Conservation (phyloP, 2,329 filamentous ascomycete genomes). For the Colletotrichum camelliae region DNA sequence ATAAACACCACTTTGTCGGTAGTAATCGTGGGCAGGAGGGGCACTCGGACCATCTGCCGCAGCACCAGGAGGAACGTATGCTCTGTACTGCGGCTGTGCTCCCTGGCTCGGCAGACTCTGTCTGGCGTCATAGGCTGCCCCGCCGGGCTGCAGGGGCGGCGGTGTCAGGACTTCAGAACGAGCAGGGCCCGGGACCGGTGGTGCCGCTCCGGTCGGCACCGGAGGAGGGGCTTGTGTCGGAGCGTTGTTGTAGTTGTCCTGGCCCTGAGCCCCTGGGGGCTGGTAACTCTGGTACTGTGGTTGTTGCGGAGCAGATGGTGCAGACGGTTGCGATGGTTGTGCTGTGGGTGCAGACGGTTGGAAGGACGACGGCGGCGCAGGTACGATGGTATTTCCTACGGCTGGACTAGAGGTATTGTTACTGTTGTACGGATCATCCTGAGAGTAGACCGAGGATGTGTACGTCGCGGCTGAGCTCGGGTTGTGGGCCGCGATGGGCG, state of each 20-base stretch:
- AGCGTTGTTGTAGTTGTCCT: slow-evolving; percentile 34
- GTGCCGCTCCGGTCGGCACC: slow-evolving; percentile 41
- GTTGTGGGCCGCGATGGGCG: slow-evolving; percentile 65
- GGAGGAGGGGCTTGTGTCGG: slow-evolving; percentile 33
- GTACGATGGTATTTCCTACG: slow-evolving; percentile 31
- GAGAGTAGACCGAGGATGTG: slow-evolving; percentile 52
- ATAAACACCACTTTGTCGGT: slow-evolving; percentile 49
- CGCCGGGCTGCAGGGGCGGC: slow-evolving; percentile 50
- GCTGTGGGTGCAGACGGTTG: slow-evolving; percentile 23
- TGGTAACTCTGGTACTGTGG: slow-evolving; percentile 50
- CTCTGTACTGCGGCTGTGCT: slow-evolving; percentile 60
- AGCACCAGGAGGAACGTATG: slow-evolving; percentile 58
- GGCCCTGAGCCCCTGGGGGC: slow-evolving; percentile 33
- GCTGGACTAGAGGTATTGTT: slow-evolving; percentile 38
- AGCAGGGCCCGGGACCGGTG: slow-evolving; percentile 39
- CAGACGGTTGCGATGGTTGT: slow-evolving; percentile 24
- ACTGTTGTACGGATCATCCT: slow-evolving; percentile 55
- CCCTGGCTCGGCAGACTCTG: slow-evolving; percentile 55
- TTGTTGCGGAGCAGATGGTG: slow-evolving; percentile 22
- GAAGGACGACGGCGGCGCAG: slow-evolving; percentile 27
- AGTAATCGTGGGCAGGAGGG: slow-evolving; percentile 61
- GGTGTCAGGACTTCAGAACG: slow-evolving; percentile 31
- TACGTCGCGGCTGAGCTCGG: slow-evolving; percentile 48
- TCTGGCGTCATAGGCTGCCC: slow-evolving; percentile 52
- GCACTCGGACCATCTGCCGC: slow-evolving; percentile 48